phyloP scores from a whole-genome alignment of 106 monocot species.

The Dioscorea dumetorum region DNA sequence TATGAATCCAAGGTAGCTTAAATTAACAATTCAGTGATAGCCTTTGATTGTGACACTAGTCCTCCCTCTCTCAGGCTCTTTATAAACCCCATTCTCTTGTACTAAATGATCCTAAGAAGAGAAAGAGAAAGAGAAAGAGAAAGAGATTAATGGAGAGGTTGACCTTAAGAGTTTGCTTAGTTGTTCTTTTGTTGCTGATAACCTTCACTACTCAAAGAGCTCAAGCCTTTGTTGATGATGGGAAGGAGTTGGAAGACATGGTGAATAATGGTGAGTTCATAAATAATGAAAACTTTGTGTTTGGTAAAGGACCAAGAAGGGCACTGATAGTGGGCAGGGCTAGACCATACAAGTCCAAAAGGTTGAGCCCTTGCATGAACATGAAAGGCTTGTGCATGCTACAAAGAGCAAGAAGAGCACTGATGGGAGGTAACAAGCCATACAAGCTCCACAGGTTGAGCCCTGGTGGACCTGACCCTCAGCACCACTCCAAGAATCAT shows the following conservation, averaged over 20 bases:
- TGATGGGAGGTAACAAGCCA: not conserved
- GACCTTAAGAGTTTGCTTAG: not conserved
- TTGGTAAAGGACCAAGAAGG: not conserved
- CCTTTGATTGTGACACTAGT: too few species aligned
- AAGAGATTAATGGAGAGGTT: not conserved
- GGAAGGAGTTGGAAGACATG: not conserved
- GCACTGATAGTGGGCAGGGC: not conserved
- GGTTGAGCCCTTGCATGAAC: constrained; percentile 1
- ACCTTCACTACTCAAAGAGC: not conserved
- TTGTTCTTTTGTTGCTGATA: not conserved
- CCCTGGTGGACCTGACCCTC: constrained; percentile 7
- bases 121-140: too few species aligned
- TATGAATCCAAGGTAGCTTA: too few species aligned
- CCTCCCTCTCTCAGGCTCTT: not conserved
- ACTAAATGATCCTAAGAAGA: too few species aligned
- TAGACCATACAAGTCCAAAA: not conserved
- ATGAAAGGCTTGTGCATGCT: too few species aligned
- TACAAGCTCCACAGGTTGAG: not conserved
- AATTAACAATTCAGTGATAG: too few species aligned
- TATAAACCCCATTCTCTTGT: not conserved
- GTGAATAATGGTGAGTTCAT: too few species aligned
- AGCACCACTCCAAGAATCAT: not conserved
- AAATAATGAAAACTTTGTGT: not conserved
- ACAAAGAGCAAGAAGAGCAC: not conserved
- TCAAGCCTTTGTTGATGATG: not conserved